phyloP scores from a whole-genome alignment of 306 rosid genomes.

The Rosa chinensis region DNA sequence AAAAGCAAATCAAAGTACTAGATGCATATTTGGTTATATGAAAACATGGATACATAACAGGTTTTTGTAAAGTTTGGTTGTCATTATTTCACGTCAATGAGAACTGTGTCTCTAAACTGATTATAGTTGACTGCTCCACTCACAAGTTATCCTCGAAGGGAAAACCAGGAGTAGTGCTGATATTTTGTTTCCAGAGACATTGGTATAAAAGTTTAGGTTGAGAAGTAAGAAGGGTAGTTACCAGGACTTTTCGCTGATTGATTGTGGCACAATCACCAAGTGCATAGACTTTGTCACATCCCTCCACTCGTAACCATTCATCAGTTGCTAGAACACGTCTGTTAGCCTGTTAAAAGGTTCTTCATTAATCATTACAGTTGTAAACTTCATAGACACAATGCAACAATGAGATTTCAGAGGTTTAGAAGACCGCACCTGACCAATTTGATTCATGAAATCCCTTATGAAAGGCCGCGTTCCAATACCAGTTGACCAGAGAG shows the following conservation, averaged over 20 bases:
- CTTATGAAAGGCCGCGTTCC: conserved; percentile 87
- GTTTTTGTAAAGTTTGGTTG: neutral
- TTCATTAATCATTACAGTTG: neutral
- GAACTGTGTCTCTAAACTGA: neutral
- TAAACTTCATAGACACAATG: neutral
- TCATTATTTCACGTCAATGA: neutral
- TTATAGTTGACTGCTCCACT: neutral
- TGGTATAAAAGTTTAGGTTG: conserved; percentile 18
- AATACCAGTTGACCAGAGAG: conserved; percentile 95
- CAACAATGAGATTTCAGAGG: conserved; percentile 17
- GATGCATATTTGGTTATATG: neutral
- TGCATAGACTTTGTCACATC: conserved; percentile 72
- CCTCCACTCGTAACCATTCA: conserved; percentile 98
- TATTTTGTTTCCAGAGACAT: neutral
- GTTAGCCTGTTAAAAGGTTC: conserved; percentile 50
- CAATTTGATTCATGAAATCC: conserved; percentile 84
- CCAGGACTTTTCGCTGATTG: conserved; percentile 98
- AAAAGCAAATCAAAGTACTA: neutral
- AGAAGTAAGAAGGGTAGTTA: conserved; percentile 20
- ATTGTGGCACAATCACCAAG: conserved; percentile 98
- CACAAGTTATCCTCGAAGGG: neutral
- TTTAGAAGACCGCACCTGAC: conserved; percentile 67
- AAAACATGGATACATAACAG: neutral
- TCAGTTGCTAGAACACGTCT: conserved; percentile 96
- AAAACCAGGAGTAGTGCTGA: neutral